Evolutionary conservation across 495 filamentous ascomycete species (phyloP).

Genomic region (Neurospora sp.): DNA sequence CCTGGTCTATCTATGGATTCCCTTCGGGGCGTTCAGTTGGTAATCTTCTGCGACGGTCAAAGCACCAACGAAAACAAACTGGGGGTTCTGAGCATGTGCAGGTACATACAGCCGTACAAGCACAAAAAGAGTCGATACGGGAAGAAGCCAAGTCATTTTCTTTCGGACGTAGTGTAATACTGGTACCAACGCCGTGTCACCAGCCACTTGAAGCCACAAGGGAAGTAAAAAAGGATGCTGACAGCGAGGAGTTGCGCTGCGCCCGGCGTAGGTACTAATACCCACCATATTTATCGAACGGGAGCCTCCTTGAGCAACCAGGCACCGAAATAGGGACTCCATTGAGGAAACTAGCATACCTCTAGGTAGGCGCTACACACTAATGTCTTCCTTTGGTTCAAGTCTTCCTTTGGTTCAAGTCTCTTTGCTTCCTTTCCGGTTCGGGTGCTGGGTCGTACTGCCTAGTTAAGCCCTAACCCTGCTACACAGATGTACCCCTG

Average conservation of each 20-base stretch:
- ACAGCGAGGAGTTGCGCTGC: background rate
- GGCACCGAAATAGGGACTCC: background rate
- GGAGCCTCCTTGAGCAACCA: background rate
- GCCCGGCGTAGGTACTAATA: background rate
- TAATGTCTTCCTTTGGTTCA: background rate
- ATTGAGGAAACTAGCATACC: background rate
- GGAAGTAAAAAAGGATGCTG: background rate
- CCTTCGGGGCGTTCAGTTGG: background rate
- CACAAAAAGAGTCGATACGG: background rate
- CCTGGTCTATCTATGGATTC: background rate
- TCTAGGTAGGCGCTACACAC: background rate
- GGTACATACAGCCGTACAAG: background rate
- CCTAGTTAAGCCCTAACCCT: background rate
- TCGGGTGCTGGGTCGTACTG: background rate
- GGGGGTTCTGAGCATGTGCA: background rate
- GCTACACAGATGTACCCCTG: background rate
- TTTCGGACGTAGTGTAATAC: background rate
- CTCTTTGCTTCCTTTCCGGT: background rate
- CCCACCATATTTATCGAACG: background rate
- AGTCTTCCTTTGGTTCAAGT: background rate
- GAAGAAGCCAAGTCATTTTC: background rate
- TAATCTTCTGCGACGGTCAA: background rate
- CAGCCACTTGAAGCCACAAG: background rate
- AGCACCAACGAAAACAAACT: background rate
- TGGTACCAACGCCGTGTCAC: background rate